Evolutionary conservation across 306 rosid genomes (phyloP).

Genomic region (Vachellia collinsii): DNA sequence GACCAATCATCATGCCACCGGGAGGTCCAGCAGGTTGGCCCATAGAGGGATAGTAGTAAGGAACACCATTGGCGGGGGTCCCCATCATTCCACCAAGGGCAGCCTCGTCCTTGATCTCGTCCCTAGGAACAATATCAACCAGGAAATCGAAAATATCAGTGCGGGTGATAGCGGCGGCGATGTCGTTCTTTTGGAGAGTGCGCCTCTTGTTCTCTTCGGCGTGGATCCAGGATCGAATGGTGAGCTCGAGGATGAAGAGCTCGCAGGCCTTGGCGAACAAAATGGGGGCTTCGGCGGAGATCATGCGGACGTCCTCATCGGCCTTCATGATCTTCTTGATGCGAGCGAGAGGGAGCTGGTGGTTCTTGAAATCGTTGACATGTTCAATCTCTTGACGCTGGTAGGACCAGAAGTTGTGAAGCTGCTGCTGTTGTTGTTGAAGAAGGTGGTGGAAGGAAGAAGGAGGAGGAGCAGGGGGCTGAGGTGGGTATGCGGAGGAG

Average conservation of each 20-base stretch:
- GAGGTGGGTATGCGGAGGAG: constrained; percentile 53
- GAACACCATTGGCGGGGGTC: constrained; percentile 78
- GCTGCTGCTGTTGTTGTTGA: constrained; percentile 95
- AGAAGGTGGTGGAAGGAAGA: constrained; percentile 87
- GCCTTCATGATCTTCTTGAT: constrained; percentile 99
- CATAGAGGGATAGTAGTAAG: constrained; percentile 84
- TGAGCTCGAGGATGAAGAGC: constrained; percentile 98
- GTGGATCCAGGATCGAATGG: constrained; percentile 97
- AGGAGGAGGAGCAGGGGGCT: constrained; percentile 46
- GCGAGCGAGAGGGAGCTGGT: constrained; percentile 95
- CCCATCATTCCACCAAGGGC: constrained; percentile 60
- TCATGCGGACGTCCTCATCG: constrained; percentile 98
- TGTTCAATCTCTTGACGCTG: constrained; percentile 94
- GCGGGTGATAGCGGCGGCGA: constrained; percentile 88
- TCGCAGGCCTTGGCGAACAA: constrained; percentile 95
- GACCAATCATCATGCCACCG: constrained; percentile 81
- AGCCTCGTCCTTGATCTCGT: constrained; percentile 89
- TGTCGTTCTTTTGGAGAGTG: constrained; percentile 91
- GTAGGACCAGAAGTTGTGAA: constrained; percentile 90
- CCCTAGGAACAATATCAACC: constrained; percentile 94
- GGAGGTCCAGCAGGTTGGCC: constrained; percentile 77
- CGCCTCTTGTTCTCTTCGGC: constrained; percentile 98
- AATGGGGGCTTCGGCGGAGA: constrained; percentile 94
- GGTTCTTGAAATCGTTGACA: constrained; percentile 95
- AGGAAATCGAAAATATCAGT: constrained; percentile 92